phyloP scores from a whole-genome alignment of 129 eudicot genomes.

The Dittrichia graveolens region DNA sequence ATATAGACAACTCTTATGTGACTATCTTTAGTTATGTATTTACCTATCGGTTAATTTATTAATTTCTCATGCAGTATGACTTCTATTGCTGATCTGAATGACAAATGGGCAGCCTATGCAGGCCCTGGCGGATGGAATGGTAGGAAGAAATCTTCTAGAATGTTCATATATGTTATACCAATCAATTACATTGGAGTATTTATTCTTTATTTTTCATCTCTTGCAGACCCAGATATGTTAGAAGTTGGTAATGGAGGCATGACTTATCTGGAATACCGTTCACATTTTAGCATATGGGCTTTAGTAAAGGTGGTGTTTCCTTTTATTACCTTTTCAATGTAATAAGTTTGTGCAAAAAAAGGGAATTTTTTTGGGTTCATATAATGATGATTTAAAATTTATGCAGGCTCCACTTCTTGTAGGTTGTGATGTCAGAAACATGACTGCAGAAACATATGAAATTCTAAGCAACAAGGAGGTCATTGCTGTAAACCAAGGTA shows the following conservation, averaged over 20 bases:
- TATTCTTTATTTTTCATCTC: slow-evolving; percentile 12
- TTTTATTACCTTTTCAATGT: not conserved
- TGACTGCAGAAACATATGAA: slow-evolving; percentile 71
- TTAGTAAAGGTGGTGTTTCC: slow-evolving; percentile 66
- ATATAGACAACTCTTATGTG: slow-evolving; percentile 11
- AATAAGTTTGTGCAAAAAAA: not conserved
- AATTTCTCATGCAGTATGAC: slow-evolving; percentile 62
- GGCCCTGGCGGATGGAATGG: slow-evolving; percentile 99
- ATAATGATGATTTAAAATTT: not conserved
- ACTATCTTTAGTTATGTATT: not conserved
- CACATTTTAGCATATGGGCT: slow-evolving; percentile 99
- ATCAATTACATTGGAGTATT: not conserved
- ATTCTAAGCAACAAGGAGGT: slow-evolving; percentile 77
- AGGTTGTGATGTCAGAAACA: slow-evolving; percentile 95
- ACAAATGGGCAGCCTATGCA: slow-evolving; percentile 98
- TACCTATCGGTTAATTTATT: not conserved
- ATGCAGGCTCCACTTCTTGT: slow-evolving; percentile 88
- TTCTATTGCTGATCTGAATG: slow-evolving; percentile 77
- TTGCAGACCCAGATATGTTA: slow-evolving; percentile 95
- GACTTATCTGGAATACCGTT: slow-evolving; percentile 80
- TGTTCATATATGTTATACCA: slow-evolving; percentile 16
- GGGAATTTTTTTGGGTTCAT: not conserved
- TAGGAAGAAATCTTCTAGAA: slow-evolving; percentile 29
- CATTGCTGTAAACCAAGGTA: slow-evolving; percentile 96
- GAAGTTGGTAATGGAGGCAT: slow-evolving; percentile 99